These are phyloP conservation scores for Cadophora malorum DNA, from an alignment of 2,329 filamentous ascomycete genomes.

Conservation along the genomic window DNA sequence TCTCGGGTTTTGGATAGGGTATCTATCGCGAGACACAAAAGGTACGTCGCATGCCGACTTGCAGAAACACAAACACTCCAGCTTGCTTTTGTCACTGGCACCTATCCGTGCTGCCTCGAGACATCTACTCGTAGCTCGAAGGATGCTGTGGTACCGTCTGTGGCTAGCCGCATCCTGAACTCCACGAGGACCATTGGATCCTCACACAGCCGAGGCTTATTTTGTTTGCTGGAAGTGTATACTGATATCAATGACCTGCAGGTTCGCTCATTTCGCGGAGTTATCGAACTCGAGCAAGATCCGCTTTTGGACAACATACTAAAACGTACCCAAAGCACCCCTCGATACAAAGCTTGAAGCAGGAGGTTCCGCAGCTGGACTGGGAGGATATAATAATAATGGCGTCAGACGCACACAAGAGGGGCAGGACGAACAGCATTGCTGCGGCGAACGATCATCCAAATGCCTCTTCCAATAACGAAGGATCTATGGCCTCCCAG, in stretches of 20 bases:
- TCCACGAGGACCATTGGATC: constrained; percentile 38
- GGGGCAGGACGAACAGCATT: constrained; percentile 38
- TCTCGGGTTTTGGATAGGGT: constrained; percentile 26
- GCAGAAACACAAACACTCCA: constrained; percentile 37
- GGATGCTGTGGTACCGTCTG: constrained; percentile 33
- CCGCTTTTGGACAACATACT: constrained; percentile 29
- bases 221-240: constrained; percentile 33
- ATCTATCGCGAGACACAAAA: constrained; percentile 34
- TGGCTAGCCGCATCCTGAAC: constrained; percentile 29
- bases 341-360: constrained; percentile 23
- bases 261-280: constrained; percentile 29
- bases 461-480: constrained; percentile 33
- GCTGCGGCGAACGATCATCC: constrained; percentile 38
- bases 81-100: constrained; percentile 27
- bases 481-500: constrained; percentile 31
- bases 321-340: constrained; percentile 22
- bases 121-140: constrained; percentile 37
- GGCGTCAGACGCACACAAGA: constrained; percentile 39
- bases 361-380: constrained; percentile 36
- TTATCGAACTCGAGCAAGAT: constrained; percentile 23
- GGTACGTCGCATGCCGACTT: constrained; percentile 40
- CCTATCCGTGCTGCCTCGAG: constrained; percentile 38
- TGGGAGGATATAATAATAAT: constrained; percentile 39
- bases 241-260: constrained; percentile 37
- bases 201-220: constrained; percentile 26